phyloP scores from a whole-genome alignment of 1,284 basidiomycete species.

The Agaricales sp. region DNA sequence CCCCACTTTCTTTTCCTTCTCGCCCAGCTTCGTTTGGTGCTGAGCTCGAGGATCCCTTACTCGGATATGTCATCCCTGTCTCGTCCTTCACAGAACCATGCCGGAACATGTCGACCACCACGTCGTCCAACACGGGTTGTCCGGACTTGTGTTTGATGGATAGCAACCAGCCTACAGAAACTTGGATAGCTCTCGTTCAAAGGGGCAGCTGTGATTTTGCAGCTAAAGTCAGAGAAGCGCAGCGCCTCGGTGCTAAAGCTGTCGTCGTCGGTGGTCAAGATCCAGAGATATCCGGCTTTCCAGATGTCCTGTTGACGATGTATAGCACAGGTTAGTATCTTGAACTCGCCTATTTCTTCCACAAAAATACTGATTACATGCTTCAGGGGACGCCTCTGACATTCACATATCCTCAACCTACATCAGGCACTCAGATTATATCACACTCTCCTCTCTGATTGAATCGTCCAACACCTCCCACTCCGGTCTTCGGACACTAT shows the following conservation, averaged over 20 bases:
- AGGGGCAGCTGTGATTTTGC: conserved; percentile 83
- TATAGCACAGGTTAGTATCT: conserved; percentile 68
- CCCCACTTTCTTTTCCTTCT: background rate
- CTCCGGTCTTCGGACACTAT: conserved; percentile 59
- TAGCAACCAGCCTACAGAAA: conserved; percentile 42
- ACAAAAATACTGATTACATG: background rate
- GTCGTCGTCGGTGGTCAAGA: conserved; percentile 84
- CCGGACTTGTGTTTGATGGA: conserved; percentile 51
- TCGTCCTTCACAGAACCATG: conserved; percentile 46
- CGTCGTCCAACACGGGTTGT: conserved; percentile 42
- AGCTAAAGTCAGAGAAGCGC: conserved; percentile 76
- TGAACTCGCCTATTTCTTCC: conserved; percentile 5
- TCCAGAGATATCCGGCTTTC: conserved; percentile 49
- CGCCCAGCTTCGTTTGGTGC: conserved; percentile 64
- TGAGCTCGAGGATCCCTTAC: conserved; percentile 55
- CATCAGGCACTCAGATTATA: conserved; percentile 64
- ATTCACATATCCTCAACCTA: conserved; percentile 63
- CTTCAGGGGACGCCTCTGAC: conserved; percentile 62
- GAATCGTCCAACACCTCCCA: conserved; percentile 65
- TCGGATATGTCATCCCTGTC: conserved; percentile 71
- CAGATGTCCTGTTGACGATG: conserved; percentile 83
- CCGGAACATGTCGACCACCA: conserved; percentile 32
- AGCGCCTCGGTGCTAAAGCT: conserved; percentile 73
- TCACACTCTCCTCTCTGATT: conserved; percentile 48
- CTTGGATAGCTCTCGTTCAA: conserved; percentile 82